phyloP scores from a whole-genome alignment of 768 basidiomycete genomes.

The Trametes sanguinea region DNA sequence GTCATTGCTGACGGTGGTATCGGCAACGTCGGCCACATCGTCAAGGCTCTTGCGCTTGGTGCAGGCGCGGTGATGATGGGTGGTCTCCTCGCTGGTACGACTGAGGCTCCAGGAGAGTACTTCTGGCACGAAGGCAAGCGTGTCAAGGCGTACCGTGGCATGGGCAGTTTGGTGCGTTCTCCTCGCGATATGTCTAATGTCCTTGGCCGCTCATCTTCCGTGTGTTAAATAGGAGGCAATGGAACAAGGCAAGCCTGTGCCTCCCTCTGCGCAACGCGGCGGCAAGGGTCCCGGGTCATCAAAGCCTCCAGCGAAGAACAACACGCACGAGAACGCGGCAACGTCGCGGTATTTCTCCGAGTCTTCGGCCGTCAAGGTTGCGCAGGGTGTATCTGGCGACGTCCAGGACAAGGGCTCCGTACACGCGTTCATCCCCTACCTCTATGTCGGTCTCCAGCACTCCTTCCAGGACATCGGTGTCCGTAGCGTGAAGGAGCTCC shows the following conservation, averaged over 20 bases:
- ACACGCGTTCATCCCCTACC: constrained; percentile 87
- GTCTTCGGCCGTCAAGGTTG: constrained; percentile 90
- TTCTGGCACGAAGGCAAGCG: constrained; percentile 99
- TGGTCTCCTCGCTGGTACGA: constrained; percentile 90
- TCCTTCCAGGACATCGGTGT: constrained; percentile 94
- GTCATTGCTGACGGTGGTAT: constrained; percentile 97
- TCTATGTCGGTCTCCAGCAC: constrained; percentile 84
- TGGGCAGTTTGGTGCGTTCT: constrained; percentile 79
- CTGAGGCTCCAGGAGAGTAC: constrained; percentile 98
- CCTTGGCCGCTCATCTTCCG: background rate
- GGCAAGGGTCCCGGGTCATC: constrained; percentile 23
- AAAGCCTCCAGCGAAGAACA: constrained; percentile 37
- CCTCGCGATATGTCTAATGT: background rate
- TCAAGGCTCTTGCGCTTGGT: constrained; percentile 93
- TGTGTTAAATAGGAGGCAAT: constrained; percentile 66
- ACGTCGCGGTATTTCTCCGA: constrained; percentile 96
- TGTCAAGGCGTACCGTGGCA: constrained; percentile 97
- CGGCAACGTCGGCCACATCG: constrained; percentile 93
- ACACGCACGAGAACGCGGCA: constrained; percentile 83
- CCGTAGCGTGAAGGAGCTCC: constrained; percentile 63
- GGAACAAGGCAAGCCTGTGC: constrained; percentile 66
- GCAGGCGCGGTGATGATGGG: constrained; percentile 99
- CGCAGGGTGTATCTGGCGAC: constrained; percentile 94
- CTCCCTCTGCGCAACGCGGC: constrained; percentile 32
- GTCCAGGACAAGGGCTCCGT: constrained; percentile 98